A percentile compares a stretch with the other conserved stretches of the same genome.
Evolutionary conservation across 805 yeast genomes (phyloP).

Genomic region (Candida ulmi): DNA sequence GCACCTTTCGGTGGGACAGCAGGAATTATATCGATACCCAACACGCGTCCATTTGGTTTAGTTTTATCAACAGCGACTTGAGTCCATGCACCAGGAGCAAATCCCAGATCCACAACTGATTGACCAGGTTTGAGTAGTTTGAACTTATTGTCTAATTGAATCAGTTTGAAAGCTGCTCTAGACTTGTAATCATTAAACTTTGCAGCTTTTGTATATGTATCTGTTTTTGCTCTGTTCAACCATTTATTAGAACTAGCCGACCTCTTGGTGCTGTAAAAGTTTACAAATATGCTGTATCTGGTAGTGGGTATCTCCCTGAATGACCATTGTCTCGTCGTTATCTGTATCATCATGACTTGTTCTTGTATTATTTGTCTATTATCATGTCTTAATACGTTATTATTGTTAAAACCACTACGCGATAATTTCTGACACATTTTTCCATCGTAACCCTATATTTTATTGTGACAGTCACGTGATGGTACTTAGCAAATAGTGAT

Average conservation of each 20-base stretch:
- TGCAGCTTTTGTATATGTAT: conserved; percentile 64
- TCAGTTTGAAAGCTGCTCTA: conserved; percentile 85
- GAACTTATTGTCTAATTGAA: conserved; percentile 66
- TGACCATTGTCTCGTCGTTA: no score
- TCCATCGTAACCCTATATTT: no score
- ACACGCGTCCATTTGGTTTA: conserved; percentile 44
- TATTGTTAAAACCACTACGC: no score
- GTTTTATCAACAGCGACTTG: conserved; percentile 67
- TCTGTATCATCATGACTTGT: no score
- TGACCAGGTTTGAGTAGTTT: conserved; percentile 48
- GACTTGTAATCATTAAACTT: conserved; percentile 59
- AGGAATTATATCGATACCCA: conserved; percentile 82
- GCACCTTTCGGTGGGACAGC: conserved; percentile 79
- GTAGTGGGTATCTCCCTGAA: no score
- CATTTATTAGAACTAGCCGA: conserved; percentile 61
- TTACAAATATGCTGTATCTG: no score
- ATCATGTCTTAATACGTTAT: no score
- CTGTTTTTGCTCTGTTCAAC: conserved; percentile 66
- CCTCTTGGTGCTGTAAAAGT: conserved; percentile 19
- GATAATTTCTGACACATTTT: no score
- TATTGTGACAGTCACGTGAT: no score
- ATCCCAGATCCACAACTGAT: conserved; percentile 81
- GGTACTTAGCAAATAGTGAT: no score
- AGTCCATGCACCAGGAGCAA: conserved; percentile 94
- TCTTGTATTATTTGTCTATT: no score